Evolutionary conservation across 129 eudicot genomes (phyloP).

Genomic region (Apium graveolens): DNA sequence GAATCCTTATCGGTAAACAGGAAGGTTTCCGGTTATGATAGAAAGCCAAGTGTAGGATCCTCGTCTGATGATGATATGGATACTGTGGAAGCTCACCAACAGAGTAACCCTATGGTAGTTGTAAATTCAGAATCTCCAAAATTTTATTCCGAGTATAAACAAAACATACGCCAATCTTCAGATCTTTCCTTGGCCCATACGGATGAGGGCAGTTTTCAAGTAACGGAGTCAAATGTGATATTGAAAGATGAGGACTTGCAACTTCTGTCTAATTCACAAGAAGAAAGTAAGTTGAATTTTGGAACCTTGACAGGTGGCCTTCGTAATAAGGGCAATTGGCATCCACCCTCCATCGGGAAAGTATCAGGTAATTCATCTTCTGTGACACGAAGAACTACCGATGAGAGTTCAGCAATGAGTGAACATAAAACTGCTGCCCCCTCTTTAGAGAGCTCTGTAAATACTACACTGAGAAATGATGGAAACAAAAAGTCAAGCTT

Average conservation of each 20-base stretch:
- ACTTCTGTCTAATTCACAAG: conserved; percentile 20
- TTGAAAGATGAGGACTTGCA: conserved; percentile 12
- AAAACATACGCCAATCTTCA: conserved; percentile 16
- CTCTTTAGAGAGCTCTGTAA: conserved; percentile 18
- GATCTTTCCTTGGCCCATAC: conserved; percentile 2
- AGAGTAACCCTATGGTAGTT: neutral
- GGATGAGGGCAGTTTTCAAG: conserved; percentile 13
- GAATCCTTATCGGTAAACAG: neutral
- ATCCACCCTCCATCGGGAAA: conserved; percentile 31
- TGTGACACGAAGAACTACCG: neutral
- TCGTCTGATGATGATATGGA: conserved; percentile 19
- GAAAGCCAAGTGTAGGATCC: neutral
- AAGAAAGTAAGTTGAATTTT: conserved; percentile 37
- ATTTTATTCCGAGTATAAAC: conserved; percentile 15
- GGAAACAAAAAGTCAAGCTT: conserved; percentile 19
- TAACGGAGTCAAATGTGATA: neutral
- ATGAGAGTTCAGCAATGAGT: neutral
- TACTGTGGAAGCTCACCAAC: neutral
- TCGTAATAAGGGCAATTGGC: conserved; percentile 44
- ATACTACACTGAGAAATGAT: conserved; percentile 12
- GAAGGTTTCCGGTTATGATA: neutral
- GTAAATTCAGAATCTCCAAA: conserved; percentile 11
- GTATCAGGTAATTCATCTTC: conserved; percentile 12
- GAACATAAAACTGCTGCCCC: neutral
- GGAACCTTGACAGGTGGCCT: conserved; percentile 64